Conservation (phyloP, 2,329 filamentous ascomycete species). For the Talaromyces piceae region DNA sequence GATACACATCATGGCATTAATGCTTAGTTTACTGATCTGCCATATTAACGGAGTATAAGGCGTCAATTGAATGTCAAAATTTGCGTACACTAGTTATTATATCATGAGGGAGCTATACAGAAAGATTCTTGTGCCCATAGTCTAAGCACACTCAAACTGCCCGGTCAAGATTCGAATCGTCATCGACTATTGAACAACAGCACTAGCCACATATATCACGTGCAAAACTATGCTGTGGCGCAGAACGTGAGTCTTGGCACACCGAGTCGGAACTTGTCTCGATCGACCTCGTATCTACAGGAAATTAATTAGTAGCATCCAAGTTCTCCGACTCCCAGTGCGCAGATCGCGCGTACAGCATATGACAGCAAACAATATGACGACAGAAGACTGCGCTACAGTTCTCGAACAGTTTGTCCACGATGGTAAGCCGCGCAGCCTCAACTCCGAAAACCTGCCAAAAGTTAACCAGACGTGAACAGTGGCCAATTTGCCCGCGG, state of each 20-base stretch:
- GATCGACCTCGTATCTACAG: too few relatives aligned
- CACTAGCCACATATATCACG: background rate
- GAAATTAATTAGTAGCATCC: too few relatives aligned
- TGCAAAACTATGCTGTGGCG: background rate
- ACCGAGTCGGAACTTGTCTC: background rate
- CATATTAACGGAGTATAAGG: too few relatives aligned
- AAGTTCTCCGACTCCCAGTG: too few relatives aligned
- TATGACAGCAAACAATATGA: too few relatives aligned
- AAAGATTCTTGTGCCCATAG: too few relatives aligned
- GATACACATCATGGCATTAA: too few relatives aligned
- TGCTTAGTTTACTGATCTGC: too few relatives aligned
- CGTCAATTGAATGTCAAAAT: too few relatives aligned
- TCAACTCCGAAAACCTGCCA: background rate
- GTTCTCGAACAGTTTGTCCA: slow-evolving; percentile 60
- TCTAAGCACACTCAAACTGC: background rate
- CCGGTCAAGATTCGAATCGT: background rate
- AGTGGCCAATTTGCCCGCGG: slow-evolving; percentile 53
- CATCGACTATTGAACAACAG: background rate
- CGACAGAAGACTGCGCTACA: slow-evolving; percentile 53
- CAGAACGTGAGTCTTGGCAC: background rate
- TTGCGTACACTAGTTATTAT: too few relatives aligned
- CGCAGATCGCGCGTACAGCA: too few relatives aligned
- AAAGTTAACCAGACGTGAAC: slow-evolving; percentile 7
- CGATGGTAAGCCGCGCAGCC: slow-evolving; percentile 42
- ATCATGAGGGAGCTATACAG: background rate